phyloP scores from a whole-genome alignment of 108 stramenopile species.

The Skeletonema menzelii region DNA sequence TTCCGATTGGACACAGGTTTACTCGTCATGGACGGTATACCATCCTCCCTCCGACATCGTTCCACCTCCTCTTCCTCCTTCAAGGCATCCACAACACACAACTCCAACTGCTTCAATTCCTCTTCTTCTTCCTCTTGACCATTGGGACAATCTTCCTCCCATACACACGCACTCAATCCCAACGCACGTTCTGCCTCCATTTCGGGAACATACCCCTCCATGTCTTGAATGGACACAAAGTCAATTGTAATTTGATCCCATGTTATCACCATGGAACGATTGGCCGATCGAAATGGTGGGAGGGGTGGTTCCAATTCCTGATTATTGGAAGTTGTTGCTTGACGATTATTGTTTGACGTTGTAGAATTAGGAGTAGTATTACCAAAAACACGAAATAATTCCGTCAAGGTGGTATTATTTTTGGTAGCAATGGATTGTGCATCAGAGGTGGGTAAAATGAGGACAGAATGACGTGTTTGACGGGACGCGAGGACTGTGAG shows the following conservation, averaged over 20 bases:
- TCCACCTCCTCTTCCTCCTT: slow-evolving; percentile 25
- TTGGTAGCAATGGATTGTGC: slow-evolving; percentile 71
- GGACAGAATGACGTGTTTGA: slow-evolving; percentile 69
- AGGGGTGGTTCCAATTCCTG: slow-evolving; percentile 28
- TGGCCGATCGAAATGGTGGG: slow-evolving; percentile 72
- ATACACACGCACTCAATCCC: slow-evolving; percentile 40
- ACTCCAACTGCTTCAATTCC: slow-evolving; percentile 63
- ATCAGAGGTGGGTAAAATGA: slow-evolving; percentile 73
- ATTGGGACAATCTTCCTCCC: slow-evolving; percentile 38
- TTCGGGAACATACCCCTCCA: slow-evolving; percentile 20
- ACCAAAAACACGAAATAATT: slow-evolving; percentile 62
- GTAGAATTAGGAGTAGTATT: slow-evolving; percentile 7
- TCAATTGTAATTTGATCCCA: slow-evolving; percentile 49
- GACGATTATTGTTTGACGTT: neutral
- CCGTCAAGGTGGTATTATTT: slow-evolving; percentile 68
- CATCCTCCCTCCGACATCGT: slow-evolving; percentile 16
- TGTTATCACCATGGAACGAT: slow-evolving; percentile 45
- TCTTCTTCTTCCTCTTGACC: slow-evolving; percentile 58
- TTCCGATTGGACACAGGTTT: neutral
- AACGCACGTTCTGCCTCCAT: slow-evolving; percentile 41
- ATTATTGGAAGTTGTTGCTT: neutral
- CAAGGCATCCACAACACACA: slow-evolving; percentile 45
- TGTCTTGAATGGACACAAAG: slow-evolving; percentile 45
- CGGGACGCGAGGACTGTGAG: slow-evolving; percentile 55
- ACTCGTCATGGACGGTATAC: slow-evolving; percentile 29